A percentile compares a stretch with the other conserved stretches of the same genome.
Conservation (phyloP, 192 early-diverging fungal species). For the Chytriomyces hyalinus region DNA sequence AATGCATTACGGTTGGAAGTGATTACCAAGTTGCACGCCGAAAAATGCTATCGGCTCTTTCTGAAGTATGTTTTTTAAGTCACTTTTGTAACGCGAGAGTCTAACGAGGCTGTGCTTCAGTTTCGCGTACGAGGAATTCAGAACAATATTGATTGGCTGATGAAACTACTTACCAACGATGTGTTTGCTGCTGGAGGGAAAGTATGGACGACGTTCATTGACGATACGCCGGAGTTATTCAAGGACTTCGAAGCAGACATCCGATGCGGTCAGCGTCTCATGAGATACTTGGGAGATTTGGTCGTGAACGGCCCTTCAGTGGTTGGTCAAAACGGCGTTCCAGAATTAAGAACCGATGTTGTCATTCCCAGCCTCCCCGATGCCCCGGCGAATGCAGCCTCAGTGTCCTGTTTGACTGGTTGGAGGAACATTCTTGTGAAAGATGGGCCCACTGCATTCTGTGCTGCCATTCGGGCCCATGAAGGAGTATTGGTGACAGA, state of each 20-base stretch:
- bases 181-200: slow-evolving; percentile 73
- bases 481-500: slow-evolving; percentile 91
- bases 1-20: slow-evolving; percentile 73
- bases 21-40: slow-evolving; percentile 90
- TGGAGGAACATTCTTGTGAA: slow-evolving; percentile 89
- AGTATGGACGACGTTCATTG: slow-evolving; percentile 98
- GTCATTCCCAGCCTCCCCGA: slow-evolving; percentile 65
- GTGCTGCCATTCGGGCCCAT: slow-evolving; percentile 86
- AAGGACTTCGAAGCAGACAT: slow-evolving; percentile 64
- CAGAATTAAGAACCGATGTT: slow-evolving; percentile 66
- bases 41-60: slow-evolving; percentile 83
- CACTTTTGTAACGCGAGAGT: background rate
- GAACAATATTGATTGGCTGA: slow-evolving; percentile 95
- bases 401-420: slow-evolving; percentile 68
- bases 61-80: slow-evolving; percentile 54
- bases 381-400: slow-evolving; percentile 43
- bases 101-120: slow-evolving; percentile 8
- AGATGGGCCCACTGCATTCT: slow-evolving; percentile 88
- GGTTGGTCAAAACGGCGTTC: slow-evolving; percentile 76
- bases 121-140: slow-evolving; percentile 97
- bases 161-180: slow-evolving; percentile 81
- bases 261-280: slow-evolving; percentile 72
- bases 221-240: slow-evolving; percentile 94
- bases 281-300: slow-evolving; percentile 89
- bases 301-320: slow-evolving; percentile 91